Conservation (phyloP, 495 filamentous ascomycete species). For the Penicillium cinerascens region DNA sequence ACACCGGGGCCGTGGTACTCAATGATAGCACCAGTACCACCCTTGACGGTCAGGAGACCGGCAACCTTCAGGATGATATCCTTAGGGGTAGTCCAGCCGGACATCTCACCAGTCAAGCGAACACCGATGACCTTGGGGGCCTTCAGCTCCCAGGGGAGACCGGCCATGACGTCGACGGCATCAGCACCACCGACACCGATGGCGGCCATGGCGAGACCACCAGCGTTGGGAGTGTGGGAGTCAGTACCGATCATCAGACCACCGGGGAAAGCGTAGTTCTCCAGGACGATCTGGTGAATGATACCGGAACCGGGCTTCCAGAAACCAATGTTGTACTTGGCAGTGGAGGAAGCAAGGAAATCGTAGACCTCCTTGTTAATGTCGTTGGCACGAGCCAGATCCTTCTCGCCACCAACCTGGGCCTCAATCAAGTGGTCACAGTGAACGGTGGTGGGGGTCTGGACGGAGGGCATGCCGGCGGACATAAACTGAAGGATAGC, state of each 20-base stretch:
- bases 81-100: slow-evolving; percentile 94
- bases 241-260: slow-evolving; percentile 98
- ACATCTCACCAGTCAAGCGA: slow-evolving; percentile 82
- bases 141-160: slow-evolving; percentile 97
- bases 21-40: slow-evolving; percentile 94
- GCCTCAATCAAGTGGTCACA: slow-evolving; percentile 99
- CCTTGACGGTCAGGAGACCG: slow-evolving; percentile 95
- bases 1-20: slow-evolving; percentile 92
- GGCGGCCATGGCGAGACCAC: slow-evolving; percentile 92
- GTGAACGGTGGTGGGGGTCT: slow-evolving; percentile 94
- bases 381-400: slow-evolving; percentile 82
- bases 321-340: slow-evolving; percentile 99
- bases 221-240: slow-evolving; percentile 97
- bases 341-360: slow-evolving; percentile 90
- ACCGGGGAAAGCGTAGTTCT: slow-evolving; percentile 99
- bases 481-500: slow-evolving; percentile 99
- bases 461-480: slow-evolving; percentile 89
- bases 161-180: slow-evolving; percentile 98
- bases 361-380: slow-evolving; percentile 99
- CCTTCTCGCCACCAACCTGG: slow-evolving; percentile 89
- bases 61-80: slow-evolving; percentile 99
- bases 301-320: slow-evolving; percentile 98
- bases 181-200: slow-evolving; percentile 99
- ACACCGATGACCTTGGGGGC: slow-evolving; percentile 97
- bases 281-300: slow-evolving; percentile 97